These are phyloP conservation scores for Epichloe amarillans DNA, from an alignment of 2,329 filamentous ascomycete species.

Conservation along the genomic window DNA sequence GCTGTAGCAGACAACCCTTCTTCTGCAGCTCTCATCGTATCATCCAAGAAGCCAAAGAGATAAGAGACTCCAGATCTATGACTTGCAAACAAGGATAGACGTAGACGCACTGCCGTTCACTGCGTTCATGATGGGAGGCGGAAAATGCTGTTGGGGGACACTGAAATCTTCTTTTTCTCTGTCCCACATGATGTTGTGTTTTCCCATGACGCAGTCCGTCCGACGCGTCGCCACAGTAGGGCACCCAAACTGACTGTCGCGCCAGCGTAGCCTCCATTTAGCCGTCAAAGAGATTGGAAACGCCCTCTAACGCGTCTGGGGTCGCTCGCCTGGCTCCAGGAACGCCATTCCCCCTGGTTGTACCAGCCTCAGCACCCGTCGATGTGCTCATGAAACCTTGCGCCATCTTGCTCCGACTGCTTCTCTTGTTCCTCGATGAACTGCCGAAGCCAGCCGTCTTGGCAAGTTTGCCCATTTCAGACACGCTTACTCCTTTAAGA, in stretches of 20 bases:
- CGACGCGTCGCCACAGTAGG: too few species aligned
- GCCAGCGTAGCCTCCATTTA: constrained; percentile 6
- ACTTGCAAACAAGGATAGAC: too few species aligned
- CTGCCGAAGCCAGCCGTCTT: constrained; percentile 31
- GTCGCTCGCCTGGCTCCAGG: constrained; percentile 21
- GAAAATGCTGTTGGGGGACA: too few species aligned
- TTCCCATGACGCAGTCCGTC: too few species aligned
- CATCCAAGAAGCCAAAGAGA: too few species aligned
- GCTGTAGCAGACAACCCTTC: too few species aligned
- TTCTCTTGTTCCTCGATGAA: constrained; percentile 14
- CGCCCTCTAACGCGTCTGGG: constrained; percentile 40
- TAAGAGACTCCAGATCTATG: too few species aligned
- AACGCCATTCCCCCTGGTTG: constrained; percentile 15
- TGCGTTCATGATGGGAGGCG: too few species aligned
- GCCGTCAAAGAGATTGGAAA: constrained; percentile 37
- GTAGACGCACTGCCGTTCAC: too few species aligned
- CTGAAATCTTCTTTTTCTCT: too few species aligned
- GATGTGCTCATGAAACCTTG: constrained; percentile 51
- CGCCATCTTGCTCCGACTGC: constrained; percentile 37
- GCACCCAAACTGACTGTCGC: neutral
- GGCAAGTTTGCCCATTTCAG: constrained; percentile 77
- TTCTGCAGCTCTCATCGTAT: too few species aligned
- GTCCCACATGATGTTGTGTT: too few species aligned
- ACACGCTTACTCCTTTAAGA: constrained; percentile 79
- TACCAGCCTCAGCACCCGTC: constrained; percentile 17